Base-by-base conservation (phyloP, 495 filamentous ascomycete genomes). In the Tuber umbilicatum region DNA sequence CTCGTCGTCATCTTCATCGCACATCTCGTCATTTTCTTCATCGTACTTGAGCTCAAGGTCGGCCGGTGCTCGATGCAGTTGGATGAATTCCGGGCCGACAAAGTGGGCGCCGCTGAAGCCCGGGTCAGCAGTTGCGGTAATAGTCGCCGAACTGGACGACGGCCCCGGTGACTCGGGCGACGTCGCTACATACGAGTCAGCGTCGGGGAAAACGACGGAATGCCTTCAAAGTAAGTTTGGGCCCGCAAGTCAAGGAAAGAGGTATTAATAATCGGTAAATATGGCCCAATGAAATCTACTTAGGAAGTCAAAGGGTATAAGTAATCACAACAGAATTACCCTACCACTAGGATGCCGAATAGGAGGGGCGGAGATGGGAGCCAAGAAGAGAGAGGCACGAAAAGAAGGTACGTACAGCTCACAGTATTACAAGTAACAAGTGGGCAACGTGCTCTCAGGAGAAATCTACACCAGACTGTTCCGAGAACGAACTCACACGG, bases 11-110 rank as follows among this genome's bases (percentile, higher is more conserved):
- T 90, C 87, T 21, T 84, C 85, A 19, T 90, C 90, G 50, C 90
- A 87, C 14, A 84, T 84, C 17, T 86, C 84, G 31, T 83, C 85
- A 85, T 84, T 42, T 12, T 70, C 67, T 6, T 78, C 50, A 73
- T 94, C 92, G 73, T 93, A 91, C 71, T 93, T 91, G 2, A 90
- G 89, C 68, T 89, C 85, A 23, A 91, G 86, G 71, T 86, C 90
- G 16, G 75, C 74, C 47, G 37, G 77, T 12, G 39, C 70, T 37
- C 35, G 80, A 39, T 68, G 75, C 23, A 74, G 75, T 45, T 73
- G 81, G 73, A 75, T 76, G 12, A 70, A 72, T 43, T 79, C 77
- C 5, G 77, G 77, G 3, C 76, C 77, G 35, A 79, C 64, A 50
- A 78, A 79, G 27, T 78, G 69, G 27, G 70, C 23, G 27, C 55